phyloP scores from a whole-genome alignment of 176 grass and related monocot genomes.

The Ampelocalamus luodianensis region DNA sequence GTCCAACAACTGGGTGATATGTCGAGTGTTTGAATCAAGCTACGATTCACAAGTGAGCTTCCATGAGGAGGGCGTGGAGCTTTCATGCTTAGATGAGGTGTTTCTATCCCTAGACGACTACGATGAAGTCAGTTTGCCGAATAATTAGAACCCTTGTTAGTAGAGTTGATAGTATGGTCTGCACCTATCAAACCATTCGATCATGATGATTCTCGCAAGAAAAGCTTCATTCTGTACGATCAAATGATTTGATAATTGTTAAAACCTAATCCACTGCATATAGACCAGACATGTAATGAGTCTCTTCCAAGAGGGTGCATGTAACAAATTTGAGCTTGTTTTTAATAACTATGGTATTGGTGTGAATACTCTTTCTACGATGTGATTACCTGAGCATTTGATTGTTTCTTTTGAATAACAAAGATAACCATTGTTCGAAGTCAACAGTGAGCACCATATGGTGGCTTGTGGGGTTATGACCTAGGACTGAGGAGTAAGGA shows the following conservation, averaged over 20 bases:
- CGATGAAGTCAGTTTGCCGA: slow-evolving; percentile 93
- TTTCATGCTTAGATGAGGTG: slow-evolving; percentile 96
- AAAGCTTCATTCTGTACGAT: slow-evolving; percentile 12
- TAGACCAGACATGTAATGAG: slow-evolving; percentile 46
- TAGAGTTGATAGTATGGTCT: background rate
- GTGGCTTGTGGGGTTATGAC: slow-evolving; percentile 9
- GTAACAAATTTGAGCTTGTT: slow-evolving; percentile 32
- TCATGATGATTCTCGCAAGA: slow-evolving; percentile 27
- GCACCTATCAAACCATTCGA: slow-evolving; percentile 34
- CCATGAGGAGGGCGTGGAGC: slow-evolving; percentile 70
- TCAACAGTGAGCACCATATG: slow-evolving; percentile 26
- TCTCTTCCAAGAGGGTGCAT: slow-evolving; percentile 38
- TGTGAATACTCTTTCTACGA: slow-evolving; percentile 1
- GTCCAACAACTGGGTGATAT: slow-evolving; percentile 74
- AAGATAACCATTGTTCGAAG: slow-evolving; percentile 10
- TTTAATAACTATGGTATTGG: slow-evolving; percentile 2
- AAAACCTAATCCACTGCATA: slow-evolving; percentile 20
- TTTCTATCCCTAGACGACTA: slow-evolving; percentile 96
- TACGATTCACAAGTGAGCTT: slow-evolving; percentile 55
- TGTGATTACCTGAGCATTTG: slow-evolving; percentile 11
- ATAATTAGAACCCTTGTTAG: slow-evolving; percentile 43
- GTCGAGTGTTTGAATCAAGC: slow-evolving; percentile 74
- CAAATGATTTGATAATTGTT: slow-evolving; percentile 41
- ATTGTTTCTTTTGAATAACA: slow-evolving; percentile 10
- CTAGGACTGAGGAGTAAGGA: background rate